These are phyloP conservation scores for Tremella fuciformis DNA, from an alignment of 768 basidiomycete species.

Conservation along the genomic window DNA sequence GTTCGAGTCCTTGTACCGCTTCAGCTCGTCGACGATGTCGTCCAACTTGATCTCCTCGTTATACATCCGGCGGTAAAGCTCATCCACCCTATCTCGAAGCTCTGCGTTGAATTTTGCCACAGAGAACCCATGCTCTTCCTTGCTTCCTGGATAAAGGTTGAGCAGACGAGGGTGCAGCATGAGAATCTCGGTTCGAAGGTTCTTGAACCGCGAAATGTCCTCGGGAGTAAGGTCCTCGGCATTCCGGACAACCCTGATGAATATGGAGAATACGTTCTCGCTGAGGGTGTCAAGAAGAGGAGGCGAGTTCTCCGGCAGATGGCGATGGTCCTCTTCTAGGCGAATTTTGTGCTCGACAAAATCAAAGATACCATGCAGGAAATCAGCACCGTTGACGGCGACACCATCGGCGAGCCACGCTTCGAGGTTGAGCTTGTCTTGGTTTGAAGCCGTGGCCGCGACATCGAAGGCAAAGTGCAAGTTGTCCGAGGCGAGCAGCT, in stretches of 20 bases:
- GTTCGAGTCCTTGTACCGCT: conserved; percentile 75
- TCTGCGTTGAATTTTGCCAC: conserved; percentile 84
- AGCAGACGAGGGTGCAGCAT: conserved; percentile 95
- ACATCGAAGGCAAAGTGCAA: conserved; percentile 90
- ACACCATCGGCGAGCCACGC: conserved; percentile 94
- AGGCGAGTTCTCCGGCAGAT: conserved; percentile 60
- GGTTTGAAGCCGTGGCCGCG: conserved; percentile 84
- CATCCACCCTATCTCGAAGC: conserved; percentile 87
- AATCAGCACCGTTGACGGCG: conserved; percentile 73
- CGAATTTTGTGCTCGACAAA: conserved; percentile 93
- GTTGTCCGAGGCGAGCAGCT: conserved; percentile 83
- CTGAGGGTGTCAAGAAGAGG: conserved; percentile 30
- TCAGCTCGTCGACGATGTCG: conserved; percentile 83
- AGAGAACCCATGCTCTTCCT: conserved; percentile 83
- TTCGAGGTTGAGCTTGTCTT: conserved; percentile 92
- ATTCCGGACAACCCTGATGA: conserved; percentile 83
- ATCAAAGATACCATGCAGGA: conserved; percentile 78
- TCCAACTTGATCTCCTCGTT: conserved; percentile 91
- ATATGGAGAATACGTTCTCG: conserved; percentile 69
- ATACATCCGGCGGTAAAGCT: conserved; percentile 97
- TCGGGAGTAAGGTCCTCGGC: conserved; percentile 69
- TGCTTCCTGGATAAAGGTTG: conserved; percentile 76
- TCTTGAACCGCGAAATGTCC: conserved; percentile 80
- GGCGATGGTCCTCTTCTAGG: conserved; percentile 71
- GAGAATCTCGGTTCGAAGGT: conserved; percentile 86